A percentile compares a stretch with the other conserved stretches of the same genome.
phyloP scores from a whole-genome alignment of 1,284 basidiomycete species.

The Austroboletus olivaceoglutinosus region DNA sequence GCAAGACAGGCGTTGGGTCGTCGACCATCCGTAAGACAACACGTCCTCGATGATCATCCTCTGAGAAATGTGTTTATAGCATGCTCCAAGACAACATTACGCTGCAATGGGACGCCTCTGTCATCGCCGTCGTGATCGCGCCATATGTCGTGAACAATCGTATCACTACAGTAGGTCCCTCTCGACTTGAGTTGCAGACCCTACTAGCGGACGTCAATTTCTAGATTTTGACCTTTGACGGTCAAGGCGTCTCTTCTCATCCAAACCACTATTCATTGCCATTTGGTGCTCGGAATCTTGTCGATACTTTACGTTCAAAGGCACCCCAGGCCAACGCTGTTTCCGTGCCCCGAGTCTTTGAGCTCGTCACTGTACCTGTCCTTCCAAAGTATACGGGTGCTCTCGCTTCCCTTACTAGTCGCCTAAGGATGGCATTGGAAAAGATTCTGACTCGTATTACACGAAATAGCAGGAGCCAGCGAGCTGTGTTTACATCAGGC shows the following conservation, averaged over 20 bases:
- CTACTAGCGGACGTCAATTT: constrained; percentile 1
- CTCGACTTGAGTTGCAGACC: background rate
- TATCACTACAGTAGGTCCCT: constrained; percentile 61
- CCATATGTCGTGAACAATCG: constrained; percentile 58
- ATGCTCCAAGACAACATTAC: constrained; percentile 79
- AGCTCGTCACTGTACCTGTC: constrained; percentile 58
- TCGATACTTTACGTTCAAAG: constrained; percentile 30
- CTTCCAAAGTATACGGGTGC: constrained; percentile 61
- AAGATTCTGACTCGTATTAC: constrained; percentile 14
- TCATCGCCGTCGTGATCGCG: constrained; percentile 60
- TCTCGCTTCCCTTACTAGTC: constrained; percentile 46
- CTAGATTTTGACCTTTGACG: constrained; percentile 92
- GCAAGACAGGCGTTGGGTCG: constrained; percentile 51
- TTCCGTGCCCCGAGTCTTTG: constrained; percentile 49
- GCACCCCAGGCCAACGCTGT: constrained; percentile 9
- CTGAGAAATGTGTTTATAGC: constrained; percentile 38
- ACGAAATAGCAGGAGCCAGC: background rate
- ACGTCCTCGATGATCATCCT: constrained; percentile 1
- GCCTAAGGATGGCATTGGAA: constrained; percentile 39
- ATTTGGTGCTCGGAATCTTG: constrained; percentile 49
- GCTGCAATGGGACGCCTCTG: constrained; percentile 59
- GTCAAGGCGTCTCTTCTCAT: constrained; percentile 77
- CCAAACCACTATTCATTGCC: constrained; percentile 85
- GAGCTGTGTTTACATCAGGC: constrained; percentile 49
- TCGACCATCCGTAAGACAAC: constrained; percentile 65